Evolutionary conservation across 345 rosid genomes (phyloP).

Genomic region (Corchorus olitorius): DNA sequence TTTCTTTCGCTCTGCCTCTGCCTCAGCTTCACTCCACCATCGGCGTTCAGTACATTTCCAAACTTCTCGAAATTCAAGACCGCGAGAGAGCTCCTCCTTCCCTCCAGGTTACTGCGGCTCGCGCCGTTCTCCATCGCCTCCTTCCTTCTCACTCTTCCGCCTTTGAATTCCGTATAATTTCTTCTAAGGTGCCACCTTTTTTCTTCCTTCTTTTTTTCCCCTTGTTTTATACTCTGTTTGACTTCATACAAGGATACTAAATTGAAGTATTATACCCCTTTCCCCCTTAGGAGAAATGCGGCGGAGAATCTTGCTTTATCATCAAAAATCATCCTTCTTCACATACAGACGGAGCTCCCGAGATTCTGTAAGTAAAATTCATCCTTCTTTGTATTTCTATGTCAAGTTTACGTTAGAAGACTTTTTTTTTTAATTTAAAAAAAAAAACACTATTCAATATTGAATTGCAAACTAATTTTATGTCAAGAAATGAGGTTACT

Average conservation of each 20-base stretch:
- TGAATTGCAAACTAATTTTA: neutral
- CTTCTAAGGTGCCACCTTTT: conserved; percentile 43
- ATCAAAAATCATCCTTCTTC: conserved; percentile 43
- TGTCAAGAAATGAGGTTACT: neutral
- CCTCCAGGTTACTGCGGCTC: conserved; percentile 59
- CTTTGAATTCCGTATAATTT: conserved; percentile 55
- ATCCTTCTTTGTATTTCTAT: neutral
- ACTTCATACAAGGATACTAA: neutral
- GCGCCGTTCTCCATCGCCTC: conserved; percentile 54
- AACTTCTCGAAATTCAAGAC: conserved; percentile 61
- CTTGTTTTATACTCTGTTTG: neutral
- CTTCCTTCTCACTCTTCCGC: conserved; percentile 56
- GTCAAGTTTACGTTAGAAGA: neutral
- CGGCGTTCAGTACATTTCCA: conserved; percentile 63
- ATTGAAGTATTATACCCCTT: neutral
- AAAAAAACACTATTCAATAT: too few relatives aligned
- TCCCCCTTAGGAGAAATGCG: conserved; percentile 46
- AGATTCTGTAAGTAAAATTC: conserved; percentile 43
- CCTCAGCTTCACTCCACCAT: conserved; percentile 34
- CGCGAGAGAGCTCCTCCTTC: conserved; percentile 61
- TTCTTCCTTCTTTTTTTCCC: neutral
- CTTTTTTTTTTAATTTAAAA: too few relatives aligned
- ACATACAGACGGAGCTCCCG: conserved; percentile 31
- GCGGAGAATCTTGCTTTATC: conserved; percentile 51
- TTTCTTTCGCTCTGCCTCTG: conserved; percentile 17